These are phyloP conservation scores for Metschnikowia proteae DNA, from an alignment of 805 yeast genomes.

Conservation along the genomic window DNA sequence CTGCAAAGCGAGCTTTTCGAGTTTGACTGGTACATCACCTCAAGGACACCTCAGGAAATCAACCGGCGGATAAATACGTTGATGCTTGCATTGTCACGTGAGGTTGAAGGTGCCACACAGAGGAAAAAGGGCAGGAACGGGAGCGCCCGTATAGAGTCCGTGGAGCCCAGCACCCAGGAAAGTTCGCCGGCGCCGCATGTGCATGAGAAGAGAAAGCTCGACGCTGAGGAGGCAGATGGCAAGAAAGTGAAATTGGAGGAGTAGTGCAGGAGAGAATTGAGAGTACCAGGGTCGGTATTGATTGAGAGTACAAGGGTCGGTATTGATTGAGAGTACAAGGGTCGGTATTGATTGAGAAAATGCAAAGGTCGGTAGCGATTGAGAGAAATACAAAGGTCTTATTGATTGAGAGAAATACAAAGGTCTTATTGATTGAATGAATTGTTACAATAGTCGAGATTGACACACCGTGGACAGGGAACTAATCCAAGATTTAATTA, in stretches of 20 bases:
- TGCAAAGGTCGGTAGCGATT: no score
- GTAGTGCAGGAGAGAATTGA: background rate
- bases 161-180: constrained; percentile 30
- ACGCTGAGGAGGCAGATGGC: constrained; percentile 4
- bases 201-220: constrained; percentile 3
- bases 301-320: no score
- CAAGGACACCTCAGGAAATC: constrained; percentile 69
- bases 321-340: no score
- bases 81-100: constrained; percentile 64
- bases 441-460: no score
- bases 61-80: constrained; percentile 67
- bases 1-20: constrained; percentile 54
- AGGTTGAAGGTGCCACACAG: constrained; percentile 55
- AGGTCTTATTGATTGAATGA: no score
- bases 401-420: no score
- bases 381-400: no score
- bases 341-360: no score
- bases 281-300: background rate
- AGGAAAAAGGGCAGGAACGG: constrained; percentile 35
- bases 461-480: no score
- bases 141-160: constrained; percentile 28
- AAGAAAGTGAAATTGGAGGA: constrained; percentile 11
- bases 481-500: background rate
- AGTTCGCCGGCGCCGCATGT: constrained; percentile 12
- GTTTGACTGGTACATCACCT: constrained; percentile 70